Conservation (phyloP, 345 rosid species). For the Lenwebbia sp. region DNA sequence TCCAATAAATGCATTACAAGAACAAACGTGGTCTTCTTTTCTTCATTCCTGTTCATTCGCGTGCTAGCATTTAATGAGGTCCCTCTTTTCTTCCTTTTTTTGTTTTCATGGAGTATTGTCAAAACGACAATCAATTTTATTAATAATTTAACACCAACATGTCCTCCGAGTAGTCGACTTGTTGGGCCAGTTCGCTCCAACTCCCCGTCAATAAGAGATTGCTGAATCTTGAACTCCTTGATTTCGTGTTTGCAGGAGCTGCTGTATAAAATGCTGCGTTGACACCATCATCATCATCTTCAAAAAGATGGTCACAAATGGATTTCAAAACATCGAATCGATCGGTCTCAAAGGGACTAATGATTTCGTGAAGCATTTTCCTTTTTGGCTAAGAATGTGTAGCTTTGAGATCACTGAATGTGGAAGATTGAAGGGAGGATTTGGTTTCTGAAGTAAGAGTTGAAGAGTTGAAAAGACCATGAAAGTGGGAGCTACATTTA, state of each 20-base stretch:
- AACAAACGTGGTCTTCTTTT: too few species aligned
- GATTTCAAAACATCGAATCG: background rate
- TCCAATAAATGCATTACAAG: too few species aligned
- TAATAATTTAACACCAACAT: too few species aligned
- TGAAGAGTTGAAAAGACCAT: background rate
- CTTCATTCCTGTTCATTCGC: too few species aligned
- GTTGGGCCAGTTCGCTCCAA: conserved; percentile 22
- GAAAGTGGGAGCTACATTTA: background rate
- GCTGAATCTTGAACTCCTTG: conserved; percentile 18
- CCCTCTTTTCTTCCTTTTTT: too few species aligned
- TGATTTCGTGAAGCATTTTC: background rate
- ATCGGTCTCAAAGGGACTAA: background rate
- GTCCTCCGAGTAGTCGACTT: conserved; percentile 18
- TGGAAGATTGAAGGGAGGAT: background rate
- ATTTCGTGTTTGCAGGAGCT: background rate
- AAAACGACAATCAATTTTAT: too few species aligned
- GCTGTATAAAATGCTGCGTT: too few species aligned
- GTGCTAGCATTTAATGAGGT: too few species aligned
- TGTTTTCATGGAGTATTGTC: too few species aligned
- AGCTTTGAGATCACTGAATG: background rate
- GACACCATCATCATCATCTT: background rate
- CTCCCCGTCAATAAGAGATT: conserved; percentile 13
- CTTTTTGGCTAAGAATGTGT: background rate
- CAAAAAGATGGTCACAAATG: background rate
- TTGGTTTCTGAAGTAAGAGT: background rate